These are phyloP conservation scores for Coemansia sp. DNA, from an alignment of 192 early-diverging fungal genomes.

Conservation along the genomic window DNA sequence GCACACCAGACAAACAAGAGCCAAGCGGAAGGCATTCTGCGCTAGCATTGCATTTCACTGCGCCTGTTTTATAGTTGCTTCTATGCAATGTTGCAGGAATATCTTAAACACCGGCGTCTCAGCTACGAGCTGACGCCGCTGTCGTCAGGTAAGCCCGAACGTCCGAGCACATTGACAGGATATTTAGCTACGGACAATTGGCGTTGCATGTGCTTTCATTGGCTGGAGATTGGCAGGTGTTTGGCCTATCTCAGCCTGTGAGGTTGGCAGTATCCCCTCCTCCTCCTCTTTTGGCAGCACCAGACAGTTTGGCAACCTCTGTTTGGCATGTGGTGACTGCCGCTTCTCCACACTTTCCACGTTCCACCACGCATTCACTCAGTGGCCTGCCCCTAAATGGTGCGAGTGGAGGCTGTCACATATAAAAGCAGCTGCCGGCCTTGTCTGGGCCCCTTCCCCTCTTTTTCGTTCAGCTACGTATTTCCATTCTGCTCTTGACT, in stretches of 20 bases:
- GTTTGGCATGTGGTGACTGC: neutral
- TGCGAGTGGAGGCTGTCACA: neutral
- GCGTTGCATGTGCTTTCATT: neutral
- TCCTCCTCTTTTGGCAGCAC: slow-evolving; percentile 1
- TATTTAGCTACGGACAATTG: slow-evolving; percentile 10
- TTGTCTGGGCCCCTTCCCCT: neutral
- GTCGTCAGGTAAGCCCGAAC: slow-evolving; percentile 15
- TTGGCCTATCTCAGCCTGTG: slow-evolving; percentile 3
- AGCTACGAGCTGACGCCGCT: slow-evolving; percentile 37
- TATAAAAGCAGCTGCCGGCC: neutral
- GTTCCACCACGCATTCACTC: neutral
- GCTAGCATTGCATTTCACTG: neutral
- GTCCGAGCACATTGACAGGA: neutral
- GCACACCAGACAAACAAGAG: neutral
- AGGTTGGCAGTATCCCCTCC: slow-evolving; percentile 8
- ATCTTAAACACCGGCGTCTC: slow-evolving; percentile 7
- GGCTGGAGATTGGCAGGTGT: slow-evolving; percentile 8
- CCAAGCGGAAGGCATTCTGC: neutral
- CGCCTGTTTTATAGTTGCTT: neutral
- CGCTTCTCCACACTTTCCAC: neutral
- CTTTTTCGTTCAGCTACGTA: neutral
- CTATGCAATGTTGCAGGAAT: neutral
- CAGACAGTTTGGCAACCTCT: neutral
- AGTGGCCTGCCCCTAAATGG: neutral
- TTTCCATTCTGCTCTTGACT: neutral